Base-by-base conservation (phyloP, 495 filamentous ascomycete genomes). In the Penicillium soppii region DNA sequence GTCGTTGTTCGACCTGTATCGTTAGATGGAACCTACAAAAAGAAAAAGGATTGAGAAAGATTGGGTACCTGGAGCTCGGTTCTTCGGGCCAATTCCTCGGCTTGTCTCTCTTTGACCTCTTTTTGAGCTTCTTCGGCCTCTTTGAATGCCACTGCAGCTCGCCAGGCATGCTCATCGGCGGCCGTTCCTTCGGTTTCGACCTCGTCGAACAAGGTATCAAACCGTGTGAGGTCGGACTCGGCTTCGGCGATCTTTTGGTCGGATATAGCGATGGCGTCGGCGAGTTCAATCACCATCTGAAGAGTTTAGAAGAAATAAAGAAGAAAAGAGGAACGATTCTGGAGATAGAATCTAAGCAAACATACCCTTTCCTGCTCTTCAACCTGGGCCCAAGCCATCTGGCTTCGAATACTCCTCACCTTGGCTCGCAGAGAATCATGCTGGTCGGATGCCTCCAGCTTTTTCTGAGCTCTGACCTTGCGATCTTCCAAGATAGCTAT, bases 331-430 rank as follows among this genome's bases (percentile, higher is more conserved):
- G 13, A 40, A 27, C 15, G n/a, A n/a, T n/a, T n/a, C n/a, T n/a
- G n/a, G n/a, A n/a, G n/a, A n/a, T n/a, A n/a, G n/a, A n/a, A n/a
- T n/a, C n/a, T n/a, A n/a, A n/a, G n/a, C n/a, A n/a, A n/a, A 53
- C 65, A 50, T 30, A 77, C 74, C 44, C 50, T 65, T 56, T 82
- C 80, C 59, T 75, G 63, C 46, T 80, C 74, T 54, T 82, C 78
- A 2, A 92, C 88, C 54, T 90, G 86, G 21, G 79, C 75, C 89
- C 89, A 92, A 25, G 79, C 85, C 70, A 89, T 71, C 62, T 91
- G 85, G 15, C 70, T 64, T 36, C 75, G 66, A 42, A 86, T 64
- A 21, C 70, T 69, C 25, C 70, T 63, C 40, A 82, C 67, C 27
- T 77, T 79, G 3, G 73, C 63, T 40, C 82, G 76, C 12, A 89